Evolutionary conservation across 1,284 basidiomycete species (phyloP).

Genomic region (Ustilago trichophora): DNA sequence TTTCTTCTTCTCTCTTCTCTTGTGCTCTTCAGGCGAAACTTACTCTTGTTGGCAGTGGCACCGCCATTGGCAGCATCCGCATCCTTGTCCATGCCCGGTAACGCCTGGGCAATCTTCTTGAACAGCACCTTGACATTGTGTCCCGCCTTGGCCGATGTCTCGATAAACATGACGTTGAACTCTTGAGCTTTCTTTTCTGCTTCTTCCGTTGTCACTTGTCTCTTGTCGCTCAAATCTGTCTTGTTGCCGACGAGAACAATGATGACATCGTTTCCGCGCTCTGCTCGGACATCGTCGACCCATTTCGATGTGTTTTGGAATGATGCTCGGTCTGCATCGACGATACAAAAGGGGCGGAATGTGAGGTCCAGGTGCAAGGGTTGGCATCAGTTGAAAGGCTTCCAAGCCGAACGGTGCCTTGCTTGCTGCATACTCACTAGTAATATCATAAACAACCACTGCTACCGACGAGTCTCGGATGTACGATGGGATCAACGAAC

Average conservation of each 20-base stretch:
- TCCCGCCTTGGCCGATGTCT: conserved; percentile 98
- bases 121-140: conserved; percentile 99
- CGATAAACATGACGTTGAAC: conserved; percentile 97
- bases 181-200: conserved; percentile 92
- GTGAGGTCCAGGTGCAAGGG: background rate
- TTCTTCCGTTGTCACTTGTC: conserved; percentile 97
- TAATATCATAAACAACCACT: conserved; percentile 98
- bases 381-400: too few relatives aligned
- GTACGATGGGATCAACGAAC: conserved; percentile 97
- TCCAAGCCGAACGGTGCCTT: background rate
- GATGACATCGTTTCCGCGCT: conserved; percentile 96
- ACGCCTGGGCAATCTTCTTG: conserved; percentile 97
- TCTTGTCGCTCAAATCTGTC: conserved; percentile 75
- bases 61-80: conserved; percentile 70
- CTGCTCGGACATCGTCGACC: conserved; percentile 99
- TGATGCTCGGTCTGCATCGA: conserved; percentile 79
- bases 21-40: conserved; percentile 5
- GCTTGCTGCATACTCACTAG: conserved; percentile 74
- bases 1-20: too few relatives aligned
- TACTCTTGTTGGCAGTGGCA: conserved; percentile 46
- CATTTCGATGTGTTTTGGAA: conserved; percentile 98
- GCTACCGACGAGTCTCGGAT: conserved; percentile 98
- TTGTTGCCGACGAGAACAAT: conserved; percentile 99
- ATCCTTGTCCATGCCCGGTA: conserved; percentile 94
- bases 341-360: background rate